Base-by-base conservation (phyloP, 1,284 basidiomycete species). In the Puccinia coronata region DNA sequence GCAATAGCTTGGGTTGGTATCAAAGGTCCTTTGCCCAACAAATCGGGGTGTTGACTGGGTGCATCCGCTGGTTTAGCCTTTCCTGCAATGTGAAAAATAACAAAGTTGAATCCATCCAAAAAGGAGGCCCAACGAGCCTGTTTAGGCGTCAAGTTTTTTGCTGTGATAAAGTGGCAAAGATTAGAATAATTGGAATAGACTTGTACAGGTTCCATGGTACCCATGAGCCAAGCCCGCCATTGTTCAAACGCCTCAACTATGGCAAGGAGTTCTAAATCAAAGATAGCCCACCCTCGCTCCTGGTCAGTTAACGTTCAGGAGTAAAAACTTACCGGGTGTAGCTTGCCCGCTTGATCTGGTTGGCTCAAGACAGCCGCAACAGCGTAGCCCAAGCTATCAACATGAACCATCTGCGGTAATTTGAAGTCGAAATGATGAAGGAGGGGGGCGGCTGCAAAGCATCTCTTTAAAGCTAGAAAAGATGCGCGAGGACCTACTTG, bases 371-470 rank as follows among this genome's bases (percentile, higher is more conserved):
- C 36, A 3, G 53, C 72, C 0, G 72, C 49, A 36, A 75, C 39
- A 1, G 72, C 55, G n/a, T 34, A 75, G 2, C 72, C 55, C n/a
- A 34, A 75, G 57, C 49, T 41, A n/a, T 74, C 71, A 6, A 74
- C 71, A 39, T 76, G 73, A 14, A 77, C 0, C 3, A 49, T 2
- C 14, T 39, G 5, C 20, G 41, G 59, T 9, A 2, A 12, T 6
- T 20, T 16, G 47, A 77, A 77, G 49, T 77, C 23, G 43, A 77
- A 63, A 53, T 77, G 74, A 5, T n/a, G 18, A 4, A 73, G 18
- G 2, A 73, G n/a, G 1, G 71, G 43, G 8, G 71, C 47, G 3
- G 3, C 14, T 1, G 39, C 36, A 28, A 55, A 73, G 39, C 49
- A 53, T 12, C 12, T 36, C 71, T 73, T 73, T 4, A 73, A 28